A percentile compares a stretch with the other conserved stretches of the same genome.
These are phyloP conservation scores for Middelhovenomyces tepae DNA, from an alignment of 805 yeast species.

Conservation along the genomic window DNA sequence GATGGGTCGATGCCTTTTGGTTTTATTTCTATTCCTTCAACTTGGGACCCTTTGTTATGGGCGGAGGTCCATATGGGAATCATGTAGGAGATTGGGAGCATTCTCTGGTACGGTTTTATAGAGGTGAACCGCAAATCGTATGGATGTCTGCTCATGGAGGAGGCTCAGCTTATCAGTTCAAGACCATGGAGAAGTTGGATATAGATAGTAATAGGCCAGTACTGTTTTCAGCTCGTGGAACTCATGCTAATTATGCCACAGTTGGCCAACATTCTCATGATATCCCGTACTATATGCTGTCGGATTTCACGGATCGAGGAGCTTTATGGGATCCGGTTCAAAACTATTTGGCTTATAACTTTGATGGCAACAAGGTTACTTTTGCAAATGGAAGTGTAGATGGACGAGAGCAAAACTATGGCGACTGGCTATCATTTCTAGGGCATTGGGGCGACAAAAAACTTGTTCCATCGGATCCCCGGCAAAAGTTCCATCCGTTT, in stretches of 20 bases:
- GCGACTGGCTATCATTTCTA: constrained; percentile 67
- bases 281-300: constrained; percentile 79
- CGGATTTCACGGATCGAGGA: constrained; percentile 93
- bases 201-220: constrained; percentile 49
- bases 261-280: constrained; percentile 96
- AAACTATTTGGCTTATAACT: constrained; percentile 75
- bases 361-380: constrained; percentile 46
- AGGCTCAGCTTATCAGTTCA: constrained; percentile 78
- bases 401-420: constrained; percentile 46
- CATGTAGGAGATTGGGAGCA: constrained; percentile 99
- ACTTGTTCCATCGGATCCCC: constrained; percentile 53
- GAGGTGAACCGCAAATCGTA: constrained; percentile 70
- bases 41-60: constrained; percentile 95
- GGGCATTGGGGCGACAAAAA: constrained; percentile 93
- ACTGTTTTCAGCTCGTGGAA: constrained; percentile 86
- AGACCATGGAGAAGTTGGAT: constrained; percentile 60
- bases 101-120: constrained; percentile 71
- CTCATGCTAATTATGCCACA: constrained; percentile 95
- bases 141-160: constrained; percentile 99
- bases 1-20: constrained; percentile 95
- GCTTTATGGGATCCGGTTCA: constrained; percentile 88
- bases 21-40: constrained; percentile 92
- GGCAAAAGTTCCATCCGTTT: constrained; percentile 82
- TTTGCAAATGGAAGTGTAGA: constrained; percentile 31
- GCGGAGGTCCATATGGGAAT: constrained; percentile 93